A percentile compares a stretch with the other conserved stretches of the same genome.
phyloP scores from a whole-genome alignment of 83 land plant species.

The Picea abies region DNA sequence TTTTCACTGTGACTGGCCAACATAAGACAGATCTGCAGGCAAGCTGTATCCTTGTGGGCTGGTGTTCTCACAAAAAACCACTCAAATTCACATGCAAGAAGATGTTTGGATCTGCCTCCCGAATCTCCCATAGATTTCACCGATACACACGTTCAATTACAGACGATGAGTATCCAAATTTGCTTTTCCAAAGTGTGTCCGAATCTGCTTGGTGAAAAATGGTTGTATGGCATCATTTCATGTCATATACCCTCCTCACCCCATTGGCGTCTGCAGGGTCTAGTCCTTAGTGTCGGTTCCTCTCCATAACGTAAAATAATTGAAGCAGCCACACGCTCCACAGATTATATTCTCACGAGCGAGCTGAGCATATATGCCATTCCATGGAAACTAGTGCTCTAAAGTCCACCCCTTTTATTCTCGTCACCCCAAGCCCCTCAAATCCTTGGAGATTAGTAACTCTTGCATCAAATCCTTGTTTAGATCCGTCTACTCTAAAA shows the following conservation, averaged over 20 bases:
- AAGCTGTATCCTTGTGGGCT: background rate
- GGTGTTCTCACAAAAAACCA: background rate
- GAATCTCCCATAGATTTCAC: background rate
- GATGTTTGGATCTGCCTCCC: background rate
- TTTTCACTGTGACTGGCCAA: background rate
- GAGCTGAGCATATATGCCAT: too few relatives aligned
- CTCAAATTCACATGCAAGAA: background rate
- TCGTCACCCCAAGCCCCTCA: too few relatives aligned
- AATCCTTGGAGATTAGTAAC: too few relatives aligned
- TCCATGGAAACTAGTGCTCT: too few relatives aligned
- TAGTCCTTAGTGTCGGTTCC: too few relatives aligned
- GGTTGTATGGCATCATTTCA: too few relatives aligned
- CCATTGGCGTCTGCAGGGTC: too few relatives aligned
- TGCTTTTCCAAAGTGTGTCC: background rate
- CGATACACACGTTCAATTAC: background rate
- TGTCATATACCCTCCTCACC: too few relatives aligned
- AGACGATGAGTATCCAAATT: background rate
- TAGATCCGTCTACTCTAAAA: too few relatives aligned
- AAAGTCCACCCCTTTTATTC: too few relatives aligned
- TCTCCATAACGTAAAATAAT: background rate
- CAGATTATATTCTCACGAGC: background rate
- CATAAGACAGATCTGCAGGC: background rate
- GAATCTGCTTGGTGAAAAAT: background rate
- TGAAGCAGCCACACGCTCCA: background rate
- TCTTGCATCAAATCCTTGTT: too few relatives aligned